Conservation (phyloP, 1,284 basidiomycete species). For the Ustilago esculenta region DNA sequence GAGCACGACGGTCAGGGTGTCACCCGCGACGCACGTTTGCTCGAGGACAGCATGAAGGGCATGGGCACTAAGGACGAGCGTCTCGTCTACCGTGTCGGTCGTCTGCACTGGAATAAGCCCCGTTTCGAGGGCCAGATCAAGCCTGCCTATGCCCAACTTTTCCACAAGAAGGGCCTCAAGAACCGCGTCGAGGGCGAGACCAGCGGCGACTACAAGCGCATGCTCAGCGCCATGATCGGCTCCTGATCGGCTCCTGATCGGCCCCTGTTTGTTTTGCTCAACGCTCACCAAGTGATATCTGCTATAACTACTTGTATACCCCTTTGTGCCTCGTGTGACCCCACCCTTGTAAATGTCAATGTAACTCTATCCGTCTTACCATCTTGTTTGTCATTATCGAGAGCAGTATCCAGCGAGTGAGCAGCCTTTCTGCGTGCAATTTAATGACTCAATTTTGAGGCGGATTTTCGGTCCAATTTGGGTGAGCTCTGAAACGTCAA, state of each 20-base stretch:
- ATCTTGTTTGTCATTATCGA: no score
- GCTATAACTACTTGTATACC: constrained; percentile 17
- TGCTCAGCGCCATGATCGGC: constrained; percentile 53
- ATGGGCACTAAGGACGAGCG: constrained; percentile 63
- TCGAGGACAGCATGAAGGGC: constrained; percentile 64
- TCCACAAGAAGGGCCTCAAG: constrained; percentile 58
- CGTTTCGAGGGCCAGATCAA: constrained; percentile 61
- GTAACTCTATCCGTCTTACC: not conserved
- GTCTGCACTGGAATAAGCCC: constrained; percentile 62
- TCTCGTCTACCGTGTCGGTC: constrained; percentile 52
- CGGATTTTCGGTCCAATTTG: no score
- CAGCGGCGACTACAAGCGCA: constrained; percentile 58
- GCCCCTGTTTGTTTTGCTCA: no score
- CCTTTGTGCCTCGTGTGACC: not conserved
- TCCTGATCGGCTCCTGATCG: constrained; percentile 11
- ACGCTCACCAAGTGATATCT: not conserved
- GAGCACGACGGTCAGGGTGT: constrained; percentile 61
- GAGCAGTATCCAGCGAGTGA: no score
- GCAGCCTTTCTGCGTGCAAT: no score
- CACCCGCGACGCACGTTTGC: constrained; percentile 59
- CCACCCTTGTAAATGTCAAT: not conserved
- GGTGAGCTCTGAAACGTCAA: no score
- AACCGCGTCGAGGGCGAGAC: constrained; percentile 59
- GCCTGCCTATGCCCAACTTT: constrained; percentile 58
- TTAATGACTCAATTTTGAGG: no score